These are phyloP conservation scores for Mentha longifolia DNA, from an alignment of 257 asterid genomes.

Conservation along the genomic window DNA sequence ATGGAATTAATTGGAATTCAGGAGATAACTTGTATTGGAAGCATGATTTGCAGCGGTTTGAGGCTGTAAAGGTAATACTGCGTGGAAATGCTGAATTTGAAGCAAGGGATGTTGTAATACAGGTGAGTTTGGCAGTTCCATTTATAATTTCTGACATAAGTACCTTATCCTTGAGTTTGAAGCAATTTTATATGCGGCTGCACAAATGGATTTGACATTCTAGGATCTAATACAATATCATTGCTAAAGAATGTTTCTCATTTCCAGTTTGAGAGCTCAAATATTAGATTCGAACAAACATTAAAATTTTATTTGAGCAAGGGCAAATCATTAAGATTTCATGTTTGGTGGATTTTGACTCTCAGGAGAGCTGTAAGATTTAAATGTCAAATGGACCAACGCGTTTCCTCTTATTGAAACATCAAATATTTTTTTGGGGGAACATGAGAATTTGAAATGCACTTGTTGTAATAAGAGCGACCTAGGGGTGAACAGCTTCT, in stretches of 20 bases:
- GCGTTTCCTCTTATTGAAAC: not conserved
- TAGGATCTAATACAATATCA: not conserved
- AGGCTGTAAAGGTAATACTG: constrained; percentile 74
- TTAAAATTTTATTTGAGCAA: not conserved
- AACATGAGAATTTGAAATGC: not conserved
- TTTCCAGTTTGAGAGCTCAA: constrained; percentile 21
- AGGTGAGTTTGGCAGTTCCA: constrained; percentile 53
- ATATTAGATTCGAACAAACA: not conserved
- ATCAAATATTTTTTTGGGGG: constrained; percentile 18
- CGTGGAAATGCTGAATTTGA: constrained; percentile 99
- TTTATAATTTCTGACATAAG: constrained; percentile 1
- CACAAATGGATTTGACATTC: constrained; percentile 18
- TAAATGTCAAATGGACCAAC: constrained; percentile 15
- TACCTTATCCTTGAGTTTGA: constrained; percentile 14
- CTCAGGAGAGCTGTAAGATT: not conserved
- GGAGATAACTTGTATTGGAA: constrained; percentile 84
- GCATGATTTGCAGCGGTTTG: constrained; percentile 87
- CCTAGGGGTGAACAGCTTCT: constrained; percentile 17
- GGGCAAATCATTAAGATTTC: not conserved
- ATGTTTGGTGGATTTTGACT: constrained; percentile 33
- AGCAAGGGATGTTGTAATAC: constrained; percentile 74
- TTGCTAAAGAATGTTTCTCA: constrained; percentile 10
- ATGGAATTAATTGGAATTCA: constrained; percentile 88
- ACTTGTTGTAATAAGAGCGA: constrained; percentile 16
- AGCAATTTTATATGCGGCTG: constrained; percentile 6